Percentiles rank a stretch among this genome's conserved stretches.
These are phyloP conservation scores for Vigna radiata DNA, from an alignment of 306 rosid species.

Conservation along the genomic window DNA sequence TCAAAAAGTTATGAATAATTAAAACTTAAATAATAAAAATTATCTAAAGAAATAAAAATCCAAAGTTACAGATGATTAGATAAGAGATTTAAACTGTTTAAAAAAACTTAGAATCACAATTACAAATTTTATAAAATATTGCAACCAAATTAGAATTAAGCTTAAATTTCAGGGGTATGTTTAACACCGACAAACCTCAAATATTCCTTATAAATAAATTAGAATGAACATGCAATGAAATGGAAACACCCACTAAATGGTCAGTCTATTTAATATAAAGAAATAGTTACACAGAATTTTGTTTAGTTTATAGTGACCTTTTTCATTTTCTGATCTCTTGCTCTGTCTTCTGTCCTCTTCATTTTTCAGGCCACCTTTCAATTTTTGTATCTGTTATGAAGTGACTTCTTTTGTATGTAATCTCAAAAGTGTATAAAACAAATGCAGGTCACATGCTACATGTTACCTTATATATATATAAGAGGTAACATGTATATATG, in stretches of 20 bases:
- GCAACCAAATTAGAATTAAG: too few relatives aligned
- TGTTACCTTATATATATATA: not conserved
- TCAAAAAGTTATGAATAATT: too few relatives aligned
- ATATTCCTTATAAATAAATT: not conserved
- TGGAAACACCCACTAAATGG: not conserved
- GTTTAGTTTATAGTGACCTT: not conserved
- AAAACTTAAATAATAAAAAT: too few relatives aligned
- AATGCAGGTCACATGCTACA: not conserved
- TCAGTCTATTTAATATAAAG: not conserved
- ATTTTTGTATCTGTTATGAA: not conserved
- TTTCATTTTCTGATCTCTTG: not conserved
- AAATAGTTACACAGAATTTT: not conserved
- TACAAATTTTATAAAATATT: too few relatives aligned
- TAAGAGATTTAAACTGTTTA: too few relatives aligned
- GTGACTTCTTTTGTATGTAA: not conserved
- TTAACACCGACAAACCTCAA: too few relatives aligned
- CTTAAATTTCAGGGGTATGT: too few relatives aligned
- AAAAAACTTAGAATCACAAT: too few relatives aligned
- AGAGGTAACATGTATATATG: not conserved
- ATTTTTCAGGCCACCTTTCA: not conserved
- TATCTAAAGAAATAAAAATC: too few relatives aligned
- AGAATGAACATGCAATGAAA: not conserved
- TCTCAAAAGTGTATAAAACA: not conserved
- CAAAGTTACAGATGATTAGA: too few relatives aligned
- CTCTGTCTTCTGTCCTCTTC: not conserved